A percentile compares a stretch with the other conserved stretches of the same genome.
phyloP scores from a whole-genome alignment of 768 basidiomycete genomes.

The Pleurotus pulmonarius region DNA sequence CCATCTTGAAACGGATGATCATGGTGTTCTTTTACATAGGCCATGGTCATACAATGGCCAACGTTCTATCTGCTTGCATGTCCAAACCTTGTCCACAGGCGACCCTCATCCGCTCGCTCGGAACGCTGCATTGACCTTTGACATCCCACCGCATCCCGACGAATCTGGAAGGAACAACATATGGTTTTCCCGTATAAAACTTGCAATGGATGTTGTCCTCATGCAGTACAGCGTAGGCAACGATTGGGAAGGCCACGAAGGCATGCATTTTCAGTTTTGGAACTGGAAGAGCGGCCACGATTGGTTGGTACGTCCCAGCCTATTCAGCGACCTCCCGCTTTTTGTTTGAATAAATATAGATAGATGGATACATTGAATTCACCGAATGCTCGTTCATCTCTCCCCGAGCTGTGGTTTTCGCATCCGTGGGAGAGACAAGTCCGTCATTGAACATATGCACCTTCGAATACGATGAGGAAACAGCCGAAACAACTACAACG shows the following conservation, averaged over 20 bases:
- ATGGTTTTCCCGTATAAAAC: slow-evolving; percentile 38
- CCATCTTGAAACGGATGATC: not conserved
- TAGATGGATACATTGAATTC: slow-evolving; percentile 17
- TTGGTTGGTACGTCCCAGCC: slow-evolving; percentile 33
- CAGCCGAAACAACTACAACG: not conserved
- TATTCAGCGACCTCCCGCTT: not conserved
- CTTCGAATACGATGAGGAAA: slow-evolving; percentile 20
- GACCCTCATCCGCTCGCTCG: slow-evolving; percentile 38
- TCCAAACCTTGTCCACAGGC: slow-evolving; percentile 41
- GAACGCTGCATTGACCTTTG: slow-evolving; percentile 20
- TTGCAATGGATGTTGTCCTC: slow-evolving; percentile 52
- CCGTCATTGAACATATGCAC: slow-evolving; percentile 43
- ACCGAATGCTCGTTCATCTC: slow-evolving; percentile 48
- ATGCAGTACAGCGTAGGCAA: slow-evolving; percentile 30
- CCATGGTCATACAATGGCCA: slow-evolving; percentile 6
- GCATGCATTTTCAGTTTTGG: slow-evolving; percentile 34
- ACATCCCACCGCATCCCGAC: slow-evolving; percentile 12
- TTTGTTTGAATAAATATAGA: not conserved
- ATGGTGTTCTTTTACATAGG: slow-evolving; percentile 1
- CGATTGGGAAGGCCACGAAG: slow-evolving; percentile 21
- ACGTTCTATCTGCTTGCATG: slow-evolving; percentile 25
- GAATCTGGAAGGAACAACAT: slow-evolving; percentile 18
- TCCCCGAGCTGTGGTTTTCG: slow-evolving; percentile 38
- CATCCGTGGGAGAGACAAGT: slow-evolving; percentile 18
- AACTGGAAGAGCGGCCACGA: slow-evolving; percentile 45